Evolutionary conservation across 306 rosid genomes (phyloP).

Genomic region (Acacia confusa): DNA sequence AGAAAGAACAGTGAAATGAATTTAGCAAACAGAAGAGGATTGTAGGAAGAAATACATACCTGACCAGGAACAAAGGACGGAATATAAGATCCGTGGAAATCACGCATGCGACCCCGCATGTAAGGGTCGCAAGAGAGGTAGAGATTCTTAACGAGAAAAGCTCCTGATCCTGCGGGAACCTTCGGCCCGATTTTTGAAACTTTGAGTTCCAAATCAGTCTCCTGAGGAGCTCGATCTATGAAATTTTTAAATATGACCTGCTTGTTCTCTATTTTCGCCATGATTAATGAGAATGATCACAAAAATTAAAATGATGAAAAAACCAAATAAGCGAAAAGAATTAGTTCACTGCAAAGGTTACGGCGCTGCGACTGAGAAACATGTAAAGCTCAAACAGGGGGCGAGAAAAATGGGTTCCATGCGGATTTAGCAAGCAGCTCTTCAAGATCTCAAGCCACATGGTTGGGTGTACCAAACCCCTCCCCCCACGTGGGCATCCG

Average conservation of each 20-base stretch:
- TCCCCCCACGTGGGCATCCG: no score
- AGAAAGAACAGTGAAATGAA: neutral
- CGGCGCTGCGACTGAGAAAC: neutral
- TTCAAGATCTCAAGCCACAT: neutral
- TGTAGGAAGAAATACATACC: neutral
- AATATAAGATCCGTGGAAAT: constrained; percentile 50
- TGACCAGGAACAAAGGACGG: constrained; percentile 42
- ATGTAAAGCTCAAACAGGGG: neutral
- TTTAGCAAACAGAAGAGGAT: neutral
- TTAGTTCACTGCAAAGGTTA: neutral
- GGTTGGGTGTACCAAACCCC: constrained; percentile 1
- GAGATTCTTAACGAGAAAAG: constrained; percentile 43
- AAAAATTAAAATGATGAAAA: neutral
- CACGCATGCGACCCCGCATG: constrained; percentile 57
- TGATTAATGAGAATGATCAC: neutral
- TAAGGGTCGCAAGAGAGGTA: constrained; percentile 54
- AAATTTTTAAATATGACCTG: constrained; percentile 40
- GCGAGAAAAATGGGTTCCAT: neutral
- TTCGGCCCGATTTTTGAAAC: constrained; percentile 1
- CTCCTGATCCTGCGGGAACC: constrained; percentile 11
- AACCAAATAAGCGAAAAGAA: neutral
- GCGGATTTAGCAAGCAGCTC: neutral
- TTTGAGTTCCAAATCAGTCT: constrained; percentile 38
- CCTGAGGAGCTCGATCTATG: constrained; percentile 41
- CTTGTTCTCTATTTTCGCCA: constrained; percentile 33